These are phyloP conservation scores for Colletotrichum trifolii DNA, from an alignment of 2,329 filamentous ascomycete genomes.

Conservation along the genomic window DNA sequence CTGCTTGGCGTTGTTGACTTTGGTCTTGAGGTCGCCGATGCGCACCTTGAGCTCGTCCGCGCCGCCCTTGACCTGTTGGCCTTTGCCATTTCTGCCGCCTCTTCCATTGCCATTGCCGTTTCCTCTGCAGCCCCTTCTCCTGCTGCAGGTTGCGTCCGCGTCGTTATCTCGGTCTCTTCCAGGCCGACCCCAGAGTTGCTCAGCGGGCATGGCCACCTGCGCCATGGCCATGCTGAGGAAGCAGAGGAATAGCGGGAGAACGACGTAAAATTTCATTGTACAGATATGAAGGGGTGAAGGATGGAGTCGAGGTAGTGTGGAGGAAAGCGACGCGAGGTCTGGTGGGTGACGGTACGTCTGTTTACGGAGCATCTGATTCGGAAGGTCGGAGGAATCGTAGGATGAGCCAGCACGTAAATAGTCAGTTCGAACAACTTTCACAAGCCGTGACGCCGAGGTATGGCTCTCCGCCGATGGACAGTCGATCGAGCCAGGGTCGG, in stretches of 20 bases:
- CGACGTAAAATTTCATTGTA: slow-evolving; percentile 16
- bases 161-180: slow-evolving; percentile 1
- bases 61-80: slow-evolving; percentile 13
- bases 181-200: neutral
- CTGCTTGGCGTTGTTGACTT: slow-evolving; percentile 18
- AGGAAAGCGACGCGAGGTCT: too few species aligned
- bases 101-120: slow-evolving; percentile 26
- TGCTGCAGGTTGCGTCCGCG: neutral
- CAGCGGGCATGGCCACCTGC: slow-evolving; percentile 11
- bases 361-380: neutral
- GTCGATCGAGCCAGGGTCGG: slow-evolving; percentile 17
- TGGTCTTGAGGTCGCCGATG: slow-evolving; percentile 11
- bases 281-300: neutral
- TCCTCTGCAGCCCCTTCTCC: slow-evolving; percentile 13
- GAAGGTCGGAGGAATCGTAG: neutral
- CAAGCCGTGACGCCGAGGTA: slow-evolving; percentile 33
- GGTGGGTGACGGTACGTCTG: too few species aligned
- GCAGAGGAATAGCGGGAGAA: slow-evolving; percentile 19
- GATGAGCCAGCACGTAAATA: slow-evolving; percentile 28
- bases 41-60: neutral
- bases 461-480: neutral
- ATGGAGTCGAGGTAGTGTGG: neutral
- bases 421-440: slow-evolving; percentile 10
- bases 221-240: slow-evolving; percentile 13
- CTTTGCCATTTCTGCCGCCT: neutral